Base-by-base conservation (phyloP, 192 early-diverging fungal species). In the Entomortierella parvispora region DNA sequence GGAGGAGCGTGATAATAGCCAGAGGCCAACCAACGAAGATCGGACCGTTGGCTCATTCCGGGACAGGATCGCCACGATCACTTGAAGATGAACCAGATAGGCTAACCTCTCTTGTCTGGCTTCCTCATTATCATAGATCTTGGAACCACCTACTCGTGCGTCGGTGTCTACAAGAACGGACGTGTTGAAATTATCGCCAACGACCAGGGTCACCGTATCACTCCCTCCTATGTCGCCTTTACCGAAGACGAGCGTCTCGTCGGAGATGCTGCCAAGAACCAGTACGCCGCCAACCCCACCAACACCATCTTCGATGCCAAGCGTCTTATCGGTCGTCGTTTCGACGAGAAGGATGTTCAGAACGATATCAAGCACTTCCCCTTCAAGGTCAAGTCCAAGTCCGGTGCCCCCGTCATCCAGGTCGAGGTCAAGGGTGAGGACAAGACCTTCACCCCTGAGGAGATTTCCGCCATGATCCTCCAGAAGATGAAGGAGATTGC, bases 181-280 rank as follows among this genome's bases (percentile, higher is more conserved):
- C 89, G 91, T 62, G 96, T 99, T 58, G 97, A 99, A 83, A 97
- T 99, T 82, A 95, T 98, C 74, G 94, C 96, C 66, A 96, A 98
- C 91, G 96, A 98, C 80, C 93, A 96, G 80, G 95, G 95, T 75
- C 85, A 93, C 87, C 94, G 95, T 83, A 96, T 96, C 74, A 97
- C 94, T 37, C 94, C 95, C 20, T 97, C 95, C 54, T 97, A 94
- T 83, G 95, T 97, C 62, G 94, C 90, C 55, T 97, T 97, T 72
- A 94, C 94, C 63, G 89, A 96, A 56, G 90, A 92, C 33, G 95
- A 97, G 85, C 91, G 93, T 67, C 90, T 97, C 49, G 92, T 97
- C 68, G 95, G 95, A 66, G 94, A 97, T 59, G 92, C 95, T 47
- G 95, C 95, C 66, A 97, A 97, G 90, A 97, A 97, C 87, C 95